Percentiles rank a stretch among this genome's conserved stretches.
Evolutionary conservation across 495 filamentous ascomycete genomes (phyloP).

Genomic region (Hyaloscypha variabilis): DNA sequence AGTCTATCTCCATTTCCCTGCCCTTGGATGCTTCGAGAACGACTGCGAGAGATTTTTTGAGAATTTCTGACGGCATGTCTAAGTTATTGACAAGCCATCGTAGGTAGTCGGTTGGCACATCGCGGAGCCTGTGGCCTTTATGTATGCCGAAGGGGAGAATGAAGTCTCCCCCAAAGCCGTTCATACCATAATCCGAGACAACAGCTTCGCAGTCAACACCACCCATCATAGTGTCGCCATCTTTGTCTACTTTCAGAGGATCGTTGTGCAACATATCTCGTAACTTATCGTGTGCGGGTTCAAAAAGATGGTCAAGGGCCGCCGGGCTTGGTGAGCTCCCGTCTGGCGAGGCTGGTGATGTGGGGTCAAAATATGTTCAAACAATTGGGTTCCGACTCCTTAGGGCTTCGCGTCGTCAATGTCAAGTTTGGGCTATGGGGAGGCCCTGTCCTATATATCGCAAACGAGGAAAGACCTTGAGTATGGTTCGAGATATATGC

Average conservation of each 20-base stretch:
- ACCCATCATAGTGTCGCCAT: not conserved
- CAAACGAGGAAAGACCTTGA: too few relatives aligned
- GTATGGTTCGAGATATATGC: not conserved
- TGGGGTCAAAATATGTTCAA: too few relatives aligned
- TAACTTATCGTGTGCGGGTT: not conserved
- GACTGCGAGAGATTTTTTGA: not conserved
- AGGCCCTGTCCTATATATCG: too few relatives aligned
- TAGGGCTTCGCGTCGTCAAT: too few relatives aligned
- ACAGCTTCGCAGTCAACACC: not conserved
- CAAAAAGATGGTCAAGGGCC: too few relatives aligned
- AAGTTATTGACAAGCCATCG: not conserved
- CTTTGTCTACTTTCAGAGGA: not conserved
- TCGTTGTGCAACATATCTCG: not conserved
- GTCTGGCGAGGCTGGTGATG: too few relatives aligned
- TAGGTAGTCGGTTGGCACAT: not conserved
- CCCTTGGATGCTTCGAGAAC: not conserved
- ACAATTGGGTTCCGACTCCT: too few relatives aligned
- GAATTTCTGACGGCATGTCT: not conserved
- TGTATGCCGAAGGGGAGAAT: not conserved
- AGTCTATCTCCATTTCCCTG: slow-evolving; percentile 5
- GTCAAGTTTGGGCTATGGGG: too few relatives aligned
- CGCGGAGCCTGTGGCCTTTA: not conserved
- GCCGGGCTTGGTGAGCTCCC: too few relatives aligned
- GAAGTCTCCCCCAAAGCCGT: not conserved
- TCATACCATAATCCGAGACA: not conserved